Conservation (phyloP, 495 filamentous ascomycete genomes). For the Podospora comata region DNA sequence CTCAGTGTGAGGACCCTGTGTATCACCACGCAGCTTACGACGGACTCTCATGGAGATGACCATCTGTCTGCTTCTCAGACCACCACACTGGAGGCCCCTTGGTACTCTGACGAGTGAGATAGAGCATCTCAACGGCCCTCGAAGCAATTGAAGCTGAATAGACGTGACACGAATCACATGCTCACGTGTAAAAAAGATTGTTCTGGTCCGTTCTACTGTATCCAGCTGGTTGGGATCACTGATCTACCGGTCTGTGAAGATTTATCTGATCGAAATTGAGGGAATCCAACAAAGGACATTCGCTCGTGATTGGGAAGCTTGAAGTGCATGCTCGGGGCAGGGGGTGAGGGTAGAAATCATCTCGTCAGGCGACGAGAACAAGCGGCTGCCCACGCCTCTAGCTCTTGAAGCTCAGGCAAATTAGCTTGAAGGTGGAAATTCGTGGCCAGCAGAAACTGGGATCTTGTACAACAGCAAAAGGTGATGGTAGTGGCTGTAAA, state of each 20-base stretch:
- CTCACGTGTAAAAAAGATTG: not conserved
- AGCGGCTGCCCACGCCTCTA: not conserved
- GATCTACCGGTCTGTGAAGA: not conserved
- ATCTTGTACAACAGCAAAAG: not conserved
- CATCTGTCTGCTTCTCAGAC: no score
- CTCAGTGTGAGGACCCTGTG: not conserved
- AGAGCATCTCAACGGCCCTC: not conserved
- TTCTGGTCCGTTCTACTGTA: not conserved
- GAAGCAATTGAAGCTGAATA: not conserved
- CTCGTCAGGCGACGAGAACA: not conserved
- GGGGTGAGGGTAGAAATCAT: no score
- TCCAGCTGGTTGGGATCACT: no score
- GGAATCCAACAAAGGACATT: not conserved
- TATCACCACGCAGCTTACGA: no score
- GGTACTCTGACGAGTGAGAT: no score
- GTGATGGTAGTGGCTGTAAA: conserved; percentile 15
- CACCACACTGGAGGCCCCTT: no score
- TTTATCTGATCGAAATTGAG: not conserved
- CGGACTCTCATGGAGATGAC: no score
- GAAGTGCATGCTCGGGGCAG: not conserved
- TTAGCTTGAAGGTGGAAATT: not conserved
- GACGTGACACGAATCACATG: not conserved
- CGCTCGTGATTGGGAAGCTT: not conserved
- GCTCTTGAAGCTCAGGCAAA: not conserved
- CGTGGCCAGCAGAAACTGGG: conserved; percentile 4